Conservation (phyloP, 768 basidiomycete species). For the Myochromella boudieri region DNA sequence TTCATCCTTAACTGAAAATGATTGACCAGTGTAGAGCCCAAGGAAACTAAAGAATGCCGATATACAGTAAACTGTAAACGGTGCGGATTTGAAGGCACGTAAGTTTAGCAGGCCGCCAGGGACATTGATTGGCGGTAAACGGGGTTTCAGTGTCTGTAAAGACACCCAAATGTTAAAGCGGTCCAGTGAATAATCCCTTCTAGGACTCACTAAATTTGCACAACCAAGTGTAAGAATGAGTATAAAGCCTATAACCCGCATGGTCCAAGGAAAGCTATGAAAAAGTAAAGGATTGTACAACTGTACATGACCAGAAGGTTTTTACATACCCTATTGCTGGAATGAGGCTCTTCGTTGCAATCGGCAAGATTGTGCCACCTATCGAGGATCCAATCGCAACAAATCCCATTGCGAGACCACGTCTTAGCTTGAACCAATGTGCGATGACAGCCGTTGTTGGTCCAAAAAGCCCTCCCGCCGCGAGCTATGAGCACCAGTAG, state of each 20-base stretch:
- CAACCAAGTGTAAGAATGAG: constrained; percentile 49
- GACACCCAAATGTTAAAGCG: background rate
- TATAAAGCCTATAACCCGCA: constrained; percentile 69
- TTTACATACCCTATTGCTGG: constrained; percentile 42
- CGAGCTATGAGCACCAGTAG: too few relatives aligned
- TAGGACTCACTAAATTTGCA: constrained; percentile 47
- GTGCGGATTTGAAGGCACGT: constrained; percentile 46
- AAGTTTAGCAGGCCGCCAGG: constrained; percentile 61
- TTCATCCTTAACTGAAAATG: constrained; percentile 10
- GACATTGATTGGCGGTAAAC: constrained; percentile 53
- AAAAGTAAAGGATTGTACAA: background rate
- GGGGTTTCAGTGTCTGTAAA: constrained; percentile 47
- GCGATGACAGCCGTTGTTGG: constrained; percentile 58
- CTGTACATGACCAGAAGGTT: background rate
- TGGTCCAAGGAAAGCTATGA: constrained; percentile 74
- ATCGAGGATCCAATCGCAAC: constrained; percentile 65
- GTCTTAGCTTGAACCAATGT: constrained; percentile 71
- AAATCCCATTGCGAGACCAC: constrained; percentile 58
- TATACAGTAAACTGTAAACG: constrained; percentile 57
- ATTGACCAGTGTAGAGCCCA: constrained; percentile 67
- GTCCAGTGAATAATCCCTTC: background rate
- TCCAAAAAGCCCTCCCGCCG: constrained; percentile 61
- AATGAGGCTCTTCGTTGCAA: constrained; percentile 56
- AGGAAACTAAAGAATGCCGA: constrained; percentile 60
- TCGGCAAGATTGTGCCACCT: constrained; percentile 70